Evolutionary conservation across 2,329 filamentous ascomycete species (phyloP).

Genomic region (Pseudogymnoascus sp.): DNA sequence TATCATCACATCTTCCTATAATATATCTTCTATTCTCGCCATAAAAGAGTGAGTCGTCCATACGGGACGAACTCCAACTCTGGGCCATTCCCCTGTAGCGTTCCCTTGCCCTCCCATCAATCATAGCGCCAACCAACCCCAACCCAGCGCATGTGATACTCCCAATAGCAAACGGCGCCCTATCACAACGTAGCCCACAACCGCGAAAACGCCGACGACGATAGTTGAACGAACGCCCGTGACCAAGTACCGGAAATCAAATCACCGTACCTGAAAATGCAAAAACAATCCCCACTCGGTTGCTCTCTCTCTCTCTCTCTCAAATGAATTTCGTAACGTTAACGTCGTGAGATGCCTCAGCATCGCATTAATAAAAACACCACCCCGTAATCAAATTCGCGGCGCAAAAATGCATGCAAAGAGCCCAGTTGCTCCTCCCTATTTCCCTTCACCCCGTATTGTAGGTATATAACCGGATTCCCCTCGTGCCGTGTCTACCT

Average conservation of each 20-base stretch:
- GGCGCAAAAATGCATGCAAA: background rate
- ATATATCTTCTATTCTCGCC: slow-evolving; percentile 4
- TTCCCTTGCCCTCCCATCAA: background rate
- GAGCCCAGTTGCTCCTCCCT: background rate
- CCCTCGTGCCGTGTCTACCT: background rate
- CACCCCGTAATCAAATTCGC: slow-evolving; percentile 1
- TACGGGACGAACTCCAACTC: background rate
- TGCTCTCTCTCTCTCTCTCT: background rate
- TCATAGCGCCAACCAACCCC: background rate
- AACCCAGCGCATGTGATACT: background rate
- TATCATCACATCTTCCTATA: background rate
- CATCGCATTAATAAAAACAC: background rate
- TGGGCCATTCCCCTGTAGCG: background rate
- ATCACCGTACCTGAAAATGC: slow-evolving; percentile 1
- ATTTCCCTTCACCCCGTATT: background rate
- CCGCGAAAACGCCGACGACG: background rate
- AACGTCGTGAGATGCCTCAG: slow-evolving; percentile 5
- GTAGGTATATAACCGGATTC: background rate
- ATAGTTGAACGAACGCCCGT: slow-evolving; percentile 1
- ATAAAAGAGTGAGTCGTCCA: background rate
- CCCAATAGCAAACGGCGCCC: background rate
- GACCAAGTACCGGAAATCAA: slow-evolving; percentile 6
- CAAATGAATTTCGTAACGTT: slow-evolving; percentile 7
- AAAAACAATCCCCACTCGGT: slow-evolving; percentile 1
- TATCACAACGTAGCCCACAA: background rate